phyloP scores from a whole-genome alignment of 257 asterid genomes.

The Solanum appendiculatum region DNA sequence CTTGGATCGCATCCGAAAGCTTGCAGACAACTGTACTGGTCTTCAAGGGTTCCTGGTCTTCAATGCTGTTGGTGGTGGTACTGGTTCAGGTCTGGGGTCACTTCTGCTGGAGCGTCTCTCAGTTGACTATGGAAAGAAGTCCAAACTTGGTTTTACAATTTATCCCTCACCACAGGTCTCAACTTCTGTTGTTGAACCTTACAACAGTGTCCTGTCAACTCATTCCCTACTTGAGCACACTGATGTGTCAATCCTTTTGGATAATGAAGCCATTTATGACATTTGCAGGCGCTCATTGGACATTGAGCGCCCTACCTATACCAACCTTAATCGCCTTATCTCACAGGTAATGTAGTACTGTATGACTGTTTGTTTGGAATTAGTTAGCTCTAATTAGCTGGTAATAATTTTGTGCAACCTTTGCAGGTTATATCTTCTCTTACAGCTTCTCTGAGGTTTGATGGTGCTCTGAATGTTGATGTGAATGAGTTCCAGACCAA shows the following conservation, averaged over 20 bases:
- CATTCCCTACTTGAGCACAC: slow-evolving; percentile 18
- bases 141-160: slow-evolving; percentile 15
- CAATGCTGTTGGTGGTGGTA: slow-evolving; percentile 16
- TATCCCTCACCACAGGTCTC: slow-evolving; percentile 18
- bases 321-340: slow-evolving; percentile 10
- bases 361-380: too few relatives aligned
- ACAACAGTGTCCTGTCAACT: slow-evolving; percentile 18
- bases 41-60: slow-evolving; percentile 11
- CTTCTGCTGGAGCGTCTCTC: slow-evolving; percentile 14
- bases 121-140: slow-evolving; percentile 15
- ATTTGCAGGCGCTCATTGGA: slow-evolving; percentile 13
- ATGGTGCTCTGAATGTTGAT: slow-evolving; percentile 6
- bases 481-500: slow-evolving; percentile 10
- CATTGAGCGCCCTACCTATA: slow-evolving; percentile 13
- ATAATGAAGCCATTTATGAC: slow-evolving; percentile 15
- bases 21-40: slow-evolving; percentile 16
- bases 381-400: background rate
- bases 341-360: background rate
- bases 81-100: slow-evolving; percentile 17
- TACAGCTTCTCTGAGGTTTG: slow-evolving; percentile 7
- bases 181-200: slow-evolving; percentile 17
- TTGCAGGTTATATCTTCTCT: slow-evolving; percentile 7
- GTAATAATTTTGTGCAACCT: background rate
- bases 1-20: slow-evolving; percentile 12
- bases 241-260: slow-evolving; percentile 9